A percentile compares a stretch with the other conserved stretches of the same genome.
Evolutionary conservation across 495 filamentous ascomycete genomes (phyloP).

Genomic region (Neurospora discreta): DNA sequence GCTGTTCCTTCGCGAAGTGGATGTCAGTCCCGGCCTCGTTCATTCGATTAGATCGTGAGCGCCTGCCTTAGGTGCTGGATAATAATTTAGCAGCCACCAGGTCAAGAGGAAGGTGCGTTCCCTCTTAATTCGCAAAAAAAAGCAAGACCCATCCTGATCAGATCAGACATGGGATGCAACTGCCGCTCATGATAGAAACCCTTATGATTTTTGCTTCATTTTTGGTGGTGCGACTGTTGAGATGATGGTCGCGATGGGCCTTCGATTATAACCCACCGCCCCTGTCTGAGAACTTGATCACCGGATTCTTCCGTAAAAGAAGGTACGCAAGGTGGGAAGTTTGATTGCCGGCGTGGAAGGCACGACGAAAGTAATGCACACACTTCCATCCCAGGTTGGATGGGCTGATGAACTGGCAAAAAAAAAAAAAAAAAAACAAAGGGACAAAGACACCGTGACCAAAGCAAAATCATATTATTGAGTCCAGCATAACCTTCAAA

Average conservation of each 20-base stretch:
- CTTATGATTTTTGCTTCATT: not conserved
- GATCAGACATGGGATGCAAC: not conserved
- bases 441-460: too few relatives aligned
- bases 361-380: not conserved
- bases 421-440: not conserved
- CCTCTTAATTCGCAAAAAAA: not conserved
- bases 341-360: not conserved
- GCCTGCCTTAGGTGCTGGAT: not conserved
- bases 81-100: not conserved
- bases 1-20: not conserved
- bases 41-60: not conserved
- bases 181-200: not conserved
- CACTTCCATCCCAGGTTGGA: not conserved
- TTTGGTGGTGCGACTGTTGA: not conserved
- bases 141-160: not conserved
- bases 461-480: not conserved
- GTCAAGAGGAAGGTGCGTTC: not conserved
- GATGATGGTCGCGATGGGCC: not conserved
- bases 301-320: not conserved
- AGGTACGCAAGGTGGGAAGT: not conserved
- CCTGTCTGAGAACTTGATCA: not conserved
- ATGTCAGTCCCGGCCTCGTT: not conserved
- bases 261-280: not conserved
- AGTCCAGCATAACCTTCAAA: not conserved
- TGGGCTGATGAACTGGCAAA: not conserved